Evolutionary conservation across 306 rosid species (phyloP).

Genomic region (Fragaria iinumae): DNA sequence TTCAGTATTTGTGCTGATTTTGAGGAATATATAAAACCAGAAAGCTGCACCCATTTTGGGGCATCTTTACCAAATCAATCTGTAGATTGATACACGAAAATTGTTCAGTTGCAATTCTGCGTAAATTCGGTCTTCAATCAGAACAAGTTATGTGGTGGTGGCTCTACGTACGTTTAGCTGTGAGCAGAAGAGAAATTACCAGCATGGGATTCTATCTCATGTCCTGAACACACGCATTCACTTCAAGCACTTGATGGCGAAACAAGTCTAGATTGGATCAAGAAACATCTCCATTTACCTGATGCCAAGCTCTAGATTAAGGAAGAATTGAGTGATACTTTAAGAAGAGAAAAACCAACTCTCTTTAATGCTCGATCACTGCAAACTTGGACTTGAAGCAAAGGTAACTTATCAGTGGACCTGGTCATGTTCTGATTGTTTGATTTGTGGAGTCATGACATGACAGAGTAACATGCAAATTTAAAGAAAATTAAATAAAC

Average conservation of each 20-base stretch:
- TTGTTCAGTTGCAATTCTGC: background rate
- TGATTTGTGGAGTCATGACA: background rate
- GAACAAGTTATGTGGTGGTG: background rate
- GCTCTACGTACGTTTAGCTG: background rate
- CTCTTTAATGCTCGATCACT: background rate
- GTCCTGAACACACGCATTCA: background rate
- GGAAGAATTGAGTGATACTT: background rate
- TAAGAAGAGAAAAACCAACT: background rate
- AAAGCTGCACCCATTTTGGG: background rate
- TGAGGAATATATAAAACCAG: background rate
- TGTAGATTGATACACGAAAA: background rate
- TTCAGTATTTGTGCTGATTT: conserved; percentile 14
- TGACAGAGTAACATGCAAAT: too few relatives aligned
- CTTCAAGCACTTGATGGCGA: too few relatives aligned
- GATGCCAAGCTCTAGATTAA: background rate
- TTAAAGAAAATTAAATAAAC: too few relatives aligned
- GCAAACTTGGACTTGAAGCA: background rate
- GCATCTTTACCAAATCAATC: background rate
- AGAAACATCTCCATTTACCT: background rate
- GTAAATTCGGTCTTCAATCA: background rate
- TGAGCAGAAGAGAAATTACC: background rate
- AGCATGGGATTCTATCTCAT: background rate
- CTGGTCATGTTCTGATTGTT: background rate
- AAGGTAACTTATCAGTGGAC: background rate
- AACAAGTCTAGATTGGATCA: background rate